These are phyloP conservation scores for Adenanthera pavonina DNA, from an alignment of 306 rosid species.

Conservation along the genomic window DNA sequence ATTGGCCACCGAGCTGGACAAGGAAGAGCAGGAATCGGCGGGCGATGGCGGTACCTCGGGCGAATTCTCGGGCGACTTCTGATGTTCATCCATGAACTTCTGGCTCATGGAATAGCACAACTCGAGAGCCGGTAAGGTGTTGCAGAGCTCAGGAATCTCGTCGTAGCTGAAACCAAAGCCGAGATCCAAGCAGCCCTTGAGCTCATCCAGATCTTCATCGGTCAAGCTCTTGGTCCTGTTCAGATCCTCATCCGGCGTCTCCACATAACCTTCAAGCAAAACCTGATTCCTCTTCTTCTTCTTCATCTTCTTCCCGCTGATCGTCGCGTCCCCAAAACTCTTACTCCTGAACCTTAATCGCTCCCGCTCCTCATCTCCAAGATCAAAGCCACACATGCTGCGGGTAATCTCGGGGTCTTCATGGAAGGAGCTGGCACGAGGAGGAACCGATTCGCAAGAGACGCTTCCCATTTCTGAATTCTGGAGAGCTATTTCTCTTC, in stretches of 20 bases:
- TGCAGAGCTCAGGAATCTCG: constrained; percentile 86
- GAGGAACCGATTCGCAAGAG: constrained; percentile 30
- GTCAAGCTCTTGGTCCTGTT: constrained; percentile 74
- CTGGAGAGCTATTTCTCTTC: neutral
- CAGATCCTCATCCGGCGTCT: constrained; percentile 61
- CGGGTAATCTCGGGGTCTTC: neutral
- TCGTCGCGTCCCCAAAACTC: neutral
- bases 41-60: constrained; percentile 8
- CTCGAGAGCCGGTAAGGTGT: constrained; percentile 86
- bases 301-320: constrained; percentile 35
- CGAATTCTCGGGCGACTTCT: constrained; percentile 50
- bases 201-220: constrained; percentile 83
- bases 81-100: constrained; percentile 64
- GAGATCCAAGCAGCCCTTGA: constrained; percentile 86
- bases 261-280: constrained; percentile 72
- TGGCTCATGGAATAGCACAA: constrained; percentile 86
- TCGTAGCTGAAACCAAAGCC: constrained; percentile 90
- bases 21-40: constrained; percentile 37
- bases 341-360: constrained; percentile 10
- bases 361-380: neutral
- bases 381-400: neutral
- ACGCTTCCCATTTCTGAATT: neutral
- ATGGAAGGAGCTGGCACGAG: constrained; percentile 1
- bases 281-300: constrained; percentile 67
- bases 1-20: constrained; percentile 59